Evolutionary conservation across 2,329 filamentous ascomycete genomes (phyloP).

Genomic region (Metarhizium robertsii): DNA sequence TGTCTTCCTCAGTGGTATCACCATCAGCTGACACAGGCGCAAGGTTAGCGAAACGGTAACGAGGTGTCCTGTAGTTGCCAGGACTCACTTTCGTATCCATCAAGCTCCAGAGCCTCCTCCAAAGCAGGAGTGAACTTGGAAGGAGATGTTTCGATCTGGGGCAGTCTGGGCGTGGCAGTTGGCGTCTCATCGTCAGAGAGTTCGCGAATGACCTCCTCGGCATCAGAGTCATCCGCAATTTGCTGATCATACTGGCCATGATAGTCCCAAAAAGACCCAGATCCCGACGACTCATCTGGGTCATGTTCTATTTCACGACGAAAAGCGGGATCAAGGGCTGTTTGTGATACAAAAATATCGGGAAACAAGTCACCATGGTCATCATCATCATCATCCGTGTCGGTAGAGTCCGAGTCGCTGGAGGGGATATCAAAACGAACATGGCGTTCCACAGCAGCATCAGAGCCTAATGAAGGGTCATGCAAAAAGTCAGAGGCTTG

Average conservation of each 20-base stretch:
- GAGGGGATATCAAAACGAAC: slow-evolving; percentile 65
- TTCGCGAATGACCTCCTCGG: slow-evolving; percentile 28
- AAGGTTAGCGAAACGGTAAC: slow-evolving; percentile 7
- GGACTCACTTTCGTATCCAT: slow-evolving; percentile 53
- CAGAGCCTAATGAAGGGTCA: slow-evolving; percentile 31
- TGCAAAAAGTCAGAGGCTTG: slow-evolving; percentile 32
- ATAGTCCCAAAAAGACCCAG: slow-evolving; percentile 56
- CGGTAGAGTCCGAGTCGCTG: slow-evolving; percentile 58
- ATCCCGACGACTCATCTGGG: slow-evolving; percentile 47
- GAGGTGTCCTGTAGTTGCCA: slow-evolving; percentile 8
- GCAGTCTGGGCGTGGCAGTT: slow-evolving; percentile 30
- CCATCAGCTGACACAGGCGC: slow-evolving; percentile 39
- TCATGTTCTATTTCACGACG: slow-evolving; percentile 66
- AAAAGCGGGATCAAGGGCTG: slow-evolving; percentile 61
- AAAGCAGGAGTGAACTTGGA: slow-evolving; percentile 19
- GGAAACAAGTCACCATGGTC: slow-evolving; percentile 60
- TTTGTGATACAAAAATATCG: slow-evolving; percentile 70
- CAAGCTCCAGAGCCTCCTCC: slow-evolving; percentile 32
- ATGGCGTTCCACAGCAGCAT: slow-evolving; percentile 43
- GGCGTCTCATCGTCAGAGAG: slow-evolving; percentile 32
- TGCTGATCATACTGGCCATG: slow-evolving; percentile 34
- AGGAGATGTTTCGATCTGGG: slow-evolving; percentile 15
- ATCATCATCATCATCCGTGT: slow-evolving; percentile 53
- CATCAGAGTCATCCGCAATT: slow-evolving; percentile 28
- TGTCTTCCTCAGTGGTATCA: slow-evolving; percentile 53